These are phyloP conservation scores for Hymenoscyphus infarciens DNA, from an alignment of 2,329 filamentous ascomycete genomes.

Conservation along the genomic window DNA sequence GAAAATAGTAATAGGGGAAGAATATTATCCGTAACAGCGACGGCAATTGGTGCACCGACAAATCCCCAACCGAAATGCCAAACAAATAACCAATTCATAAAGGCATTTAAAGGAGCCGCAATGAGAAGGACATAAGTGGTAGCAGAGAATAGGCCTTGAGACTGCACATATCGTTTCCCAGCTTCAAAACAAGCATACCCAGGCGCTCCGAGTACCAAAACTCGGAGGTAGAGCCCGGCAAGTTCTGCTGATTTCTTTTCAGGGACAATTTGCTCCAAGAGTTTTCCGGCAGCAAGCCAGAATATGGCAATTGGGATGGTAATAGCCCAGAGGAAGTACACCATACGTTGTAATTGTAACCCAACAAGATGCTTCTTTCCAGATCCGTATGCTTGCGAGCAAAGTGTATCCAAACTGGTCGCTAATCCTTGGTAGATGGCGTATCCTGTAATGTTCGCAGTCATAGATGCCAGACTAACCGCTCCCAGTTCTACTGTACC, in stretches of 20 bases:
- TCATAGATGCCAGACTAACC: slow-evolving; percentile 71
- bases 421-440: slow-evolving; percentile 80
- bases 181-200: slow-evolving; percentile 74
- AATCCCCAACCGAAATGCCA: slow-evolving; percentile 70
- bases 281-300: slow-evolving; percentile 62
- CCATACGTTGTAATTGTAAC: slow-evolving; percentile 76
- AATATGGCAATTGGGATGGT: slow-evolving; percentile 68
- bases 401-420: slow-evolving; percentile 87
- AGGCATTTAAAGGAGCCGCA: slow-evolving; percentile 71
- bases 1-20: slow-evolving; percentile 69
- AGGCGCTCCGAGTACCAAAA: slow-evolving; percentile 67
- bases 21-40: slow-evolving; percentile 70
- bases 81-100: slow-evolving; percentile 77
- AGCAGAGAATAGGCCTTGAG: slow-evolving; percentile 77
- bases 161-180: slow-evolving; percentile 76
- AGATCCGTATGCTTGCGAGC: slow-evolving; percentile 89
- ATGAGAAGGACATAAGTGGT: slow-evolving; percentile 74
- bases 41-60: slow-evolving; percentile 74
- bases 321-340: slow-evolving; percentile 69
- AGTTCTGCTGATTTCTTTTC: slow-evolving; percentile 67
- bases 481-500: slow-evolving; percentile 68
- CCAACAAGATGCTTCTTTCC: slow-evolving; percentile 87
- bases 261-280: slow-evolving; percentile 66
- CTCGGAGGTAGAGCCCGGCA: slow-evolving; percentile 69
- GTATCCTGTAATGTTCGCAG: slow-evolving; percentile 73